Conservation (phyloP, 305 asterid species). For the Salvia sclarea region DNA sequence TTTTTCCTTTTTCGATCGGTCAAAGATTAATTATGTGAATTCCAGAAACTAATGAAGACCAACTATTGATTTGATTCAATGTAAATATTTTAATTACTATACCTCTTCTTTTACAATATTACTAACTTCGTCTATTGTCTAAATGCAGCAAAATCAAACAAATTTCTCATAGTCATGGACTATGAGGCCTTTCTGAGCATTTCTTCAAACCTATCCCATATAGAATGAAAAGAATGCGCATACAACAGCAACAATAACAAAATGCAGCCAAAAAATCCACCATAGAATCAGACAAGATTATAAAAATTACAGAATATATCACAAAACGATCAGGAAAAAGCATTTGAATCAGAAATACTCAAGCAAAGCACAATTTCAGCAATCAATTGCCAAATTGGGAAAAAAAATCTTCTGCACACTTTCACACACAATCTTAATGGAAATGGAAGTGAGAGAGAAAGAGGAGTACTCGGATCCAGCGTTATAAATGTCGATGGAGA, state of each 20-base stretch:
- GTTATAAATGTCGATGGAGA: slow-evolving; percentile 64
- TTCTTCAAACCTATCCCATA: not conserved
- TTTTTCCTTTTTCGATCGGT: not conserved
- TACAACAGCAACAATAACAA: not conserved
- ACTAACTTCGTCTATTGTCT: not conserved
- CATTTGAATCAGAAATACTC: not conserved
- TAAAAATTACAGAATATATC: not conserved
- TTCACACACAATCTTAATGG: not conserved
- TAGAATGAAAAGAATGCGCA: not conserved
- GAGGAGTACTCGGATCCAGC: slow-evolving; percentile 53
- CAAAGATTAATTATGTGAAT: slow-evolving; percentile 4
- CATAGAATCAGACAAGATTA: not conserved
- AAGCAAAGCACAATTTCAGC: slow-evolving; percentile 5
- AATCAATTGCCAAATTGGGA: not conserved
- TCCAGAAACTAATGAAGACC: not conserved
- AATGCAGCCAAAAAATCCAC: not conserved
- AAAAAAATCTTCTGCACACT: not conserved
- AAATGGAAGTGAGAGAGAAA: slow-evolving; percentile 12
- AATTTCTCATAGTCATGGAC: not conserved
- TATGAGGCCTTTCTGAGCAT: not conserved
- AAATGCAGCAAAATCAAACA: not conserved
- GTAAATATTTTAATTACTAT: not conserved
- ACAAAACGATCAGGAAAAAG: slow-evolving; percentile 6
- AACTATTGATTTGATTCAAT: not conserved
- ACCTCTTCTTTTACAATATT: not conserved